Evolutionary conservation across 306 rosid species (phyloP).

Genomic region (Begonia peltatifolia): DNA sequence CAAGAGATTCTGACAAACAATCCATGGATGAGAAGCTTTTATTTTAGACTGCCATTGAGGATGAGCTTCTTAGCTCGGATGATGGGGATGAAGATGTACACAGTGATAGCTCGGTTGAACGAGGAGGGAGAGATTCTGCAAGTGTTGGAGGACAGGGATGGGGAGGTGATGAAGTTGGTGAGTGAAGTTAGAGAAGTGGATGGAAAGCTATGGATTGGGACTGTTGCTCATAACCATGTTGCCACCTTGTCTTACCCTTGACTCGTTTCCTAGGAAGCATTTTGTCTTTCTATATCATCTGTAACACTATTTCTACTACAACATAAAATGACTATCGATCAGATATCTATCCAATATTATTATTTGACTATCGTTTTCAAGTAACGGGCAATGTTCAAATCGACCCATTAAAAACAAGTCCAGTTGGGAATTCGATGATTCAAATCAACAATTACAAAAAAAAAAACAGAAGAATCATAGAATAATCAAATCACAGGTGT

Average conservation of each 20-base stretch:
- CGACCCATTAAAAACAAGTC: too few relatives aligned
- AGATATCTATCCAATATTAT: too few relatives aligned
- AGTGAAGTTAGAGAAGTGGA: constrained; percentile 69
- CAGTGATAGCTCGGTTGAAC: constrained; percentile 42
- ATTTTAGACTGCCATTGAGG: constrained; percentile 58
- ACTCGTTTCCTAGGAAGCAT: not conserved
- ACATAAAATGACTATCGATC: too few relatives aligned
- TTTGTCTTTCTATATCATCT: too few relatives aligned
- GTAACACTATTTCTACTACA: too few relatives aligned
- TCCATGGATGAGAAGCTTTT: constrained; percentile 68
- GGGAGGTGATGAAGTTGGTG: constrained; percentile 65
- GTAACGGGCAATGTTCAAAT: too few relatives aligned
- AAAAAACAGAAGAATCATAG: too few relatives aligned
- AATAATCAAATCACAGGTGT: too few relatives aligned
- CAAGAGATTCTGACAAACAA: constrained; percentile 57
- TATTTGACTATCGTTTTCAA: too few relatives aligned
- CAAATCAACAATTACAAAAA: too few relatives aligned
- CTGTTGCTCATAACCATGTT: constrained; percentile 87
- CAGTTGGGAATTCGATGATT: too few relatives aligned
- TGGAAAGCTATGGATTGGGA: constrained; percentile 90
- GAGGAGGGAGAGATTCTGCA: constrained; percentile 58
- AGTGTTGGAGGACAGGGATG: constrained; percentile 67
- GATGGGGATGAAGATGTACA: constrained; percentile 88
- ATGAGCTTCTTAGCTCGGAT: constrained; percentile 50
- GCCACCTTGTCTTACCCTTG: constrained; percentile 69